Evolutionary conservation across 345 rosid genomes (phyloP), one percentile per base, ranked within the genome.

Genomic region (Pistacia integerrima): DNA sequence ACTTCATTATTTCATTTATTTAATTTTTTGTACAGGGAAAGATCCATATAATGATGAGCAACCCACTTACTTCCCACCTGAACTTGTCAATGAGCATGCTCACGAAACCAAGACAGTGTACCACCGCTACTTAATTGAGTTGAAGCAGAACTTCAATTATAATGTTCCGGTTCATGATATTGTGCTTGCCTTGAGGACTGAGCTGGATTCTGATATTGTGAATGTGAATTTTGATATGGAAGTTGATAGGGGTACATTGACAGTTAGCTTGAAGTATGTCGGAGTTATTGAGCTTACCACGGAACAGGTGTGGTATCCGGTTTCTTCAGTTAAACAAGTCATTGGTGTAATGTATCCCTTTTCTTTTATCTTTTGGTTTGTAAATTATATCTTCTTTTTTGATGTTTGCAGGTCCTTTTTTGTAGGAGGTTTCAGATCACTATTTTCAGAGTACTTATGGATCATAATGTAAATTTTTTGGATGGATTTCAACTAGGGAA

Each of bases 61-160:
- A 48, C 97, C 94, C 8, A 48, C 81, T 35, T 96, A 87, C 82
- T 86, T 90, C 55, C 99, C 98, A 7, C 86, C 90, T 60, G 97
- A 93, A 75, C 82, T 96, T 66, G 91, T 85, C 62, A 76, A 81
- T 69, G 74, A 64, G 36, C 76, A 79, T 56, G 74, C 79, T 14
- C 18, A 61, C 12, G 52, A 63, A 54, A 49, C 79, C 52, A 64
- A 70, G 69, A 66, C 74, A 67, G 57, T 33, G 57, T 93, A 92
- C 73, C 77, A 83, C 67, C 85, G 91, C 80, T 93, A 96, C 82
- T 64, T 84, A 35, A 84, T 93, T 57, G 84, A 85, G 73, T 73
- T 93, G 82, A 80, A 80, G 51, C 87, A 81, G 70, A 73, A 81
- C 41, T 90, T 82, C 76, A 67, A 56, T 38, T 80, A 79, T 66